Evolutionary conservation across 1,139 yeast genomes (phyloP), one percentile per base, ranked within the genome.

Genomic region (Yamadazyma spencermartinsiae): DNA sequence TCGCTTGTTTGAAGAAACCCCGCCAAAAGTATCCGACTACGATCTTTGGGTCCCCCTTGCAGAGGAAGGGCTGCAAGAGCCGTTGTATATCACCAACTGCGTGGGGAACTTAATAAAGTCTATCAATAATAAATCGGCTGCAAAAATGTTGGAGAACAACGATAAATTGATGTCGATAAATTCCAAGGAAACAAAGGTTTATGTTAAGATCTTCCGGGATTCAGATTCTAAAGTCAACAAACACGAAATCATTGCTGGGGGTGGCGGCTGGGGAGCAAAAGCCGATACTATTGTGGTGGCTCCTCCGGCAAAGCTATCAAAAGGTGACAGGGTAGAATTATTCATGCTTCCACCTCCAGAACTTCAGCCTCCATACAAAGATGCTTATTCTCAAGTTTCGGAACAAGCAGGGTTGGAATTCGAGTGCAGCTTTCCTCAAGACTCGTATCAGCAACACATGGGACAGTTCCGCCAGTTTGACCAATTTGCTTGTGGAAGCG

Each of bases 251-350:
- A 71, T 78, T 28, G 86, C 86, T 4, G 78, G 78, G 1, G 86
- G 86, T 3, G 86, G 86, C 2, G 76, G 78, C 9, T 80, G 86
- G 86, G 82, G 84, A 1, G 72, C 80, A 25, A 73, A 80, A 40
- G 77, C 84, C 0, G 71, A 74, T 31, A 75, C 79, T 54, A 63
- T 80, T 11, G 86, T 79, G 1, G 58, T 80, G 15, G 80, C 82
- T 7, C 80, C 84, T 1, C 74, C 74, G 10, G 82, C 83, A 0
- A 53, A 58, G 32, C 56, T 75, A 3, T 39, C 44, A 3, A 56
- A 54, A 14, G 82, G 82, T 11, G 78, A 75, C 52, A 51, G 55
- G 30, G 58, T 80, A 33, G 67, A 72, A 40, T 78, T 80, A 49
- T 64, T 54, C 58, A 63, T 74, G 77, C 54, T 73, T 44, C 63